Evolutionary conservation across 768 basidiomycete species (phyloP).

Genomic region (Grammothele lineata): DNA sequence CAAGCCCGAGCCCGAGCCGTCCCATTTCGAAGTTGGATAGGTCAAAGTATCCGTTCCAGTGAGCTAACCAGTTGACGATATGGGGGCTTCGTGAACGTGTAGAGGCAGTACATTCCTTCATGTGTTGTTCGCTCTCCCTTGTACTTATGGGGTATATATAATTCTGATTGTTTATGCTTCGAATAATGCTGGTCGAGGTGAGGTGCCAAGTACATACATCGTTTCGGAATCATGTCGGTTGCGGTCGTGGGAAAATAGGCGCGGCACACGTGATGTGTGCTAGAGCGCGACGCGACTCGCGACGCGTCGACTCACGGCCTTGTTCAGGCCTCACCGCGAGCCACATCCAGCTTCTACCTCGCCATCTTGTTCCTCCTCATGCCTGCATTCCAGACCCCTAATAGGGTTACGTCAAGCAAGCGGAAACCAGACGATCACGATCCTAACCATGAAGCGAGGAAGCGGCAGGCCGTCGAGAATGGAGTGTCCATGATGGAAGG

Average conservation of each 20-base stretch:
- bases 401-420: constrained; percentile 7
- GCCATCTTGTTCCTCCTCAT: too few species aligned
- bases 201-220: too few species aligned
- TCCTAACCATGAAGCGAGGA: constrained; percentile 10
- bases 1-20: constrained; percentile 15
- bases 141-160: too few species aligned
- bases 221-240: too few species aligned
- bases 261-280: constrained; percentile 4
- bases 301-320: not conserved
- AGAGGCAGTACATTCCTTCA: too few species aligned
- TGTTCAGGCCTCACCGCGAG: not conserved
- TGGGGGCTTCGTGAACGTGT: too few species aligned
- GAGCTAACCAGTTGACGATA: too few species aligned
- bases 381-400: constrained; percentile 15
- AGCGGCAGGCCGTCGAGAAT: constrained; percentile 20
- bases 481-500: constrained; percentile 9
- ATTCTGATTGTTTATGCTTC: too few species aligned
- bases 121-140: too few species aligned
- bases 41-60: constrained; percentile 28
- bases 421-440: constrained; percentile 21
- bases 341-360: too few species aligned
- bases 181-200: too few species aligned
- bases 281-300: constrained; percentile 12
- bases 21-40: constrained; percentile 25
- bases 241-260: too few species aligned